phyloP scores from a whole-genome alignment of 2,329 filamentous ascomycete species.

The Colletotrichum sp. region DNA sequence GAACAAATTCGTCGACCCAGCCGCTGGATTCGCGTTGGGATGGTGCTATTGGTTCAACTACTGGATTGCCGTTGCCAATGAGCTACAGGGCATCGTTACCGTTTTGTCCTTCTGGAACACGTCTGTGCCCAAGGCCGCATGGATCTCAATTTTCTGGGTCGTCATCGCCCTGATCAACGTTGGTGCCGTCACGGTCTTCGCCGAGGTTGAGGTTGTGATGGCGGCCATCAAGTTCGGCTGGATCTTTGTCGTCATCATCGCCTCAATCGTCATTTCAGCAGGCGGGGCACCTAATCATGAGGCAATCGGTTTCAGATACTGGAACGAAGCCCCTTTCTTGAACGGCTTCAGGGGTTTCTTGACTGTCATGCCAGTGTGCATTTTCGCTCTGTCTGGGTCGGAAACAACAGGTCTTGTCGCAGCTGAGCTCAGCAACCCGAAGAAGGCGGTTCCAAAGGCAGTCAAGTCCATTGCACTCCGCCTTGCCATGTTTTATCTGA shows the following conservation, averaged over 20 bases:
- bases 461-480: constrained; percentile 51
- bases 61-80: constrained; percentile 49
- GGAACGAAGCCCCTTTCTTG: constrained; percentile 38
- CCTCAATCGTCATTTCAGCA: constrained; percentile 44
- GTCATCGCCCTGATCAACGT: constrained; percentile 43
- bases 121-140: constrained; percentile 41
- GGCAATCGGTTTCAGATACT: constrained; percentile 48
- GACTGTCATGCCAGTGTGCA: constrained; percentile 50
- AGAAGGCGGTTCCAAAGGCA: constrained; percentile 44
- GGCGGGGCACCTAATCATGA: constrained; percentile 39
- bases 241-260: constrained; percentile 52
- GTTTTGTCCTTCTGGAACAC: constrained; percentile 48
- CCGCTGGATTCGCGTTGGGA: constrained; percentile 47
- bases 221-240: constrained; percentile 50
- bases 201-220: constrained; percentile 47
- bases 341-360: constrained; percentile 57
- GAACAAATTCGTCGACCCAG: constrained; percentile 45
- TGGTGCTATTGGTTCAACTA: constrained; percentile 52
- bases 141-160: constrained; percentile 46
- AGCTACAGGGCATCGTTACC: constrained; percentile 43
- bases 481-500: constrained; percentile 47
- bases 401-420: constrained; percentile 48
- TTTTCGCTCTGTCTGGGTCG: constrained; percentile 56
- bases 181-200: constrained; percentile 45
- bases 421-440: constrained; percentile 46